These are phyloP conservation scores for Colletotrichum lini DNA, from an alignment of 2,329 filamentous ascomycete species.

Conservation along the genomic window DNA sequence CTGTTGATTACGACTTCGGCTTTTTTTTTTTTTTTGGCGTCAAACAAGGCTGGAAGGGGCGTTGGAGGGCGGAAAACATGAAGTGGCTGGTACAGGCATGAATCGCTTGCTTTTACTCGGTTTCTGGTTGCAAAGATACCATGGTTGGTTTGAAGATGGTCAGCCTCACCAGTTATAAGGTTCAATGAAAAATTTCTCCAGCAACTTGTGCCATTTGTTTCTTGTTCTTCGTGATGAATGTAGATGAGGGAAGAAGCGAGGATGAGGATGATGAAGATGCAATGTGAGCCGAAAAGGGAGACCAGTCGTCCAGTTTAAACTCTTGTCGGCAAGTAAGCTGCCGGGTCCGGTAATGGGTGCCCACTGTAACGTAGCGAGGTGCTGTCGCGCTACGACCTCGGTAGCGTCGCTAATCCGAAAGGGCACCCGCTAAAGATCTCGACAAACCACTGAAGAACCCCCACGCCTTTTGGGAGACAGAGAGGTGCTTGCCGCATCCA, in stretches of 20 bases:
- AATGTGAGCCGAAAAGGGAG: neutral
- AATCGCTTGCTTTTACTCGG: conserved; percentile 36
- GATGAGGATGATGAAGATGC: neutral
- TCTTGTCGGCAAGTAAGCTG: neutral
- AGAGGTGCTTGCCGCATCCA: neutral
- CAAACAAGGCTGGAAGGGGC: conserved; percentile 18
- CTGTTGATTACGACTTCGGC: neutral
- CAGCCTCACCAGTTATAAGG: neutral
- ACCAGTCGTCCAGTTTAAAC: neutral
- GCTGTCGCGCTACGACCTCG: conserved; percentile 24
- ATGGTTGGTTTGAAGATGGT: conserved; percentile 25
- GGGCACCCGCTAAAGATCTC: conserved; percentile 7
- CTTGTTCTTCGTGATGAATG: neutral
- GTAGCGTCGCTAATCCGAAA: conserved; percentile 11
- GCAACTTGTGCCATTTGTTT: neutral
- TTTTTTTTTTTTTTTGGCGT: conserved; percentile 5
- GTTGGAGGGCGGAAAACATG: conserved; percentile 33
- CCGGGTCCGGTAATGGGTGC: neutral
- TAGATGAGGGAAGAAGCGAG: no score
- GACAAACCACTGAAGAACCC: neutral
- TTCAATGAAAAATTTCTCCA: neutral
- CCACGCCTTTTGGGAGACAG: neutral
- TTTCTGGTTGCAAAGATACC: conserved; percentile 33
- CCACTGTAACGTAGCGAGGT: conserved; percentile 22
- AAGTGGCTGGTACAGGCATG: conserved; percentile 36